Percentiles rank a stretch among this genome's conserved stretches.
Evolutionary conservation across 2,329 filamentous ascomycete species (phyloP).

Genomic region (Verticillium albo-atrum): DNA sequence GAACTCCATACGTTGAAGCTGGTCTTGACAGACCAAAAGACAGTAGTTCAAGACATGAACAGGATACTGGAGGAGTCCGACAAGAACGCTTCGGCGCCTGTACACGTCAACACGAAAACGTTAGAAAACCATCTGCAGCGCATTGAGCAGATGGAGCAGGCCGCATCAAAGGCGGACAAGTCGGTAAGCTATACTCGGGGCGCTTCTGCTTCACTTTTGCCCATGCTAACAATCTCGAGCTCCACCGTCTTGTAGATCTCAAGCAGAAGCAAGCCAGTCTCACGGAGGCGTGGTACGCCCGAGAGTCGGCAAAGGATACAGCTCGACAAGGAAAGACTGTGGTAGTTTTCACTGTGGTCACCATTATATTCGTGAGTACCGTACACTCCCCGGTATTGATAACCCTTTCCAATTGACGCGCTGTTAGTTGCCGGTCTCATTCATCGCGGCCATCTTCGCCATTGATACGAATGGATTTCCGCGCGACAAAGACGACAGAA

Average conservation of each 20-base stretch:
- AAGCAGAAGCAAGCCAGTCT: constrained; percentile 10
- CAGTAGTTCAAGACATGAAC: constrained; percentile 8
- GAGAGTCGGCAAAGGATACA: constrained; percentile 3
- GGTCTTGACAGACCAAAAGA: constrained; percentile 7
- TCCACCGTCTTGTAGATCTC: constrained; percentile 5
- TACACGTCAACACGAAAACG: constrained; percentile 3
- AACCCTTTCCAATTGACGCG: neutral
- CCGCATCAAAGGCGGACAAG: constrained; percentile 14
- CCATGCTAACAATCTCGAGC: constrained; percentile 1
- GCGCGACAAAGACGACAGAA: constrained; percentile 1
- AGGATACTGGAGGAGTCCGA: constrained; percentile 10
- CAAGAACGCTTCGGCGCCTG: neutral
- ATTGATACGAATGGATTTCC: constrained; percentile 6
- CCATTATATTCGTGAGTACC: constrained; percentile 14
- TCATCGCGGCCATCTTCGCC: constrained; percentile 6
- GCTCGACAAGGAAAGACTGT: constrained; percentile 10
- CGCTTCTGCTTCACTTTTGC: neutral
- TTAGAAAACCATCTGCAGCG: constrained; percentile 17
- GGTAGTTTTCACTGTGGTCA: constrained; percentile 13
- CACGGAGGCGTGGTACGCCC: constrained; percentile 3
- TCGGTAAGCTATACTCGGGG: constrained; percentile 13
- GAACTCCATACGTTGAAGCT: constrained; percentile 7
- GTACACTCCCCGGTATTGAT: neutral
- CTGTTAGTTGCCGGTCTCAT: neutral
- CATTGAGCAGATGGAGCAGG: constrained; percentile 18